A percentile compares a stretch with the other conserved stretches of the same genome.
Conservation (phyloP, 495 filamentous ascomycete genomes). For the Filosporella fistucella region DNA sequence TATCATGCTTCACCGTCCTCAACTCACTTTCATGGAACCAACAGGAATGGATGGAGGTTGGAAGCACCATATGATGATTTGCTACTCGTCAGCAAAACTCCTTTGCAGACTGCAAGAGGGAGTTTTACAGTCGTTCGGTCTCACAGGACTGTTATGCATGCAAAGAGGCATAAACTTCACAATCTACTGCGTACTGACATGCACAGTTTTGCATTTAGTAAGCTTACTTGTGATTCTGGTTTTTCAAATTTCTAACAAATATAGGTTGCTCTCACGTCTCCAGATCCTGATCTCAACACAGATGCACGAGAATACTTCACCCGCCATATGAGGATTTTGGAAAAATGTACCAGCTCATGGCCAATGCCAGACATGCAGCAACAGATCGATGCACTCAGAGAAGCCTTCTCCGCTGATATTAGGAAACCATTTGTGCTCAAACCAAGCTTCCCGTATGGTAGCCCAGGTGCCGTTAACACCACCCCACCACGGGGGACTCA, state of each 20-base stretch:
- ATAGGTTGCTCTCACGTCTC: slow-evolving; percentile 89
- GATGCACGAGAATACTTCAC: slow-evolving; percentile 90
- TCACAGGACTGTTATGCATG: slow-evolving; percentile 87
- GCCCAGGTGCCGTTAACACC: slow-evolving; percentile 54
- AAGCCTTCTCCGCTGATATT: slow-evolving; percentile 88
- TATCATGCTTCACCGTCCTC: slow-evolving; percentile 86
- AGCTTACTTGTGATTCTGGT: slow-evolving; percentile 26
- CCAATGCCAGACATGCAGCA: slow-evolving; percentile 89
- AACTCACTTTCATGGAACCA: slow-evolving; percentile 72
- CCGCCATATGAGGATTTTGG: slow-evolving; percentile 91
- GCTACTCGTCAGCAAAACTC: slow-evolving; percentile 80
- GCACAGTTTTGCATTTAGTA: slow-evolving; percentile 94
- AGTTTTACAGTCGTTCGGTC: slow-evolving; percentile 69
- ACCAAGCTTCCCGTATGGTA: slow-evolving; percentile 82
- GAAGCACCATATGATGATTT: slow-evolving; percentile 84
- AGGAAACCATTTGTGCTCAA: slow-evolving; percentile 86
- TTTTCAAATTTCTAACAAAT: slow-evolving; percentile 2
- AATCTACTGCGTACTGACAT: slow-evolving; percentile 87
- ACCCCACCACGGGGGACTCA: slow-evolving; percentile 54
- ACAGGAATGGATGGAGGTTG: slow-evolving; percentile 69
- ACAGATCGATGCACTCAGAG: slow-evolving; percentile 83
- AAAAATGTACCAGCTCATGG: slow-evolving; percentile 79
- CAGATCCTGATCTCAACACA: slow-evolving; percentile 80
- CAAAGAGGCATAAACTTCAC: slow-evolving; percentile 92
- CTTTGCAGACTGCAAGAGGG: slow-evolving; percentile 91